Evolutionary conservation across 495 filamentous ascomycete genomes (phyloP), one percentile per base, ranked within the genome.

Genomic region (Hyaloscypha hepaticicola): DNA sequence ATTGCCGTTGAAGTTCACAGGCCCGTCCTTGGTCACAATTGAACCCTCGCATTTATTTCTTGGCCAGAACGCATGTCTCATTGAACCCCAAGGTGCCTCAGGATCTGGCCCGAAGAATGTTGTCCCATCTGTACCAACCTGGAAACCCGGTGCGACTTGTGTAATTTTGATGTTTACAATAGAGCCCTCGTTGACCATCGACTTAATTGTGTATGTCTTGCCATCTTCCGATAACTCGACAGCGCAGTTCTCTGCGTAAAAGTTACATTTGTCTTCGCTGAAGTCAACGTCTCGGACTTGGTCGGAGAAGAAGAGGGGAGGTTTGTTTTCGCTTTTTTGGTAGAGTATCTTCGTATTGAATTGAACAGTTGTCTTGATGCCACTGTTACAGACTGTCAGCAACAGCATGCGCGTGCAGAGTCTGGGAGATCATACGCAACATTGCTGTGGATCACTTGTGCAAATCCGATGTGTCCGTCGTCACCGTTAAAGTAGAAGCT

Each of bases 401-500:
- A 57, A 27, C 56, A 62, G 26, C 48, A 66, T 52, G 65, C 38
- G 62, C 33, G 60, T 27, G 57, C 4, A 38, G 28, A 21, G n/a
- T 24, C 38, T 24, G 48, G 38, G 56, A 58, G 57, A 26, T 74
- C 93, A 82, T 85, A 97, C 95, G 85, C 89, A 77, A 99, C 91
- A 77, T 97, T 99, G 78, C 90, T 97, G 84, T 97, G 97, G 74
- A 98, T 97, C 75, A 97, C 83, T 82, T 98, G 96, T 58, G 83
- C 85, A 76, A 96, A 82, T 6, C 83, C 92, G 66, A 94, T 72
- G 65, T 86, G 81, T 21, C 95, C 96, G 62, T 77, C 82, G 64
- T 97, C 90, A 53, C 89, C 79, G 80, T 88, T 88, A 74, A 96
- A 76, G 78, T 99, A 98, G 79, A 97, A 99, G 64, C 84, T 92